Base-by-base conservation (phyloP, 768 basidiomycete species). In the Hebeloma cylindrosporum region DNA sequence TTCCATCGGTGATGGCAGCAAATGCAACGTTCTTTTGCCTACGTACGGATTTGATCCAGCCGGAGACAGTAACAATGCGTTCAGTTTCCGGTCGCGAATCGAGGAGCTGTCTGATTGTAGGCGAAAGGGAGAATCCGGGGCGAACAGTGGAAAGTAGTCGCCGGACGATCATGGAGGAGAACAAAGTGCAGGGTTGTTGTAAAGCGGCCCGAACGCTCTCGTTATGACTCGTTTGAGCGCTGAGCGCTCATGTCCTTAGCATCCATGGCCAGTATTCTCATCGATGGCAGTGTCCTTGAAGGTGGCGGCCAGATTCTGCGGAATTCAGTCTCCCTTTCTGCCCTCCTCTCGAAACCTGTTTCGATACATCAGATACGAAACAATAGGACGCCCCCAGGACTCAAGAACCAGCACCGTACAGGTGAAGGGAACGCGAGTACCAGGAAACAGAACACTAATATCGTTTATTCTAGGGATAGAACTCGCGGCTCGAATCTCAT, bases 11-110 rank as follows among this genome's bases (percentile, higher is more conserved):
- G 43, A 95, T 65, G 34, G 85, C 80, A 9, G 83, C 85, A 60
- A 96, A 97, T 2, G 89, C 75, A n/a, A 93, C 74, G 39, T 83
- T 82, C 70, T 95, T 95, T 68, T 95, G 92, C 30, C 81, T 78
- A 30, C 93, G 77, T 29, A 94, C 77, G 2, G 88, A 90, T 55
- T 85, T 85, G 44, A 97, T 73, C 90, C 91, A 95, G 40, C 89
- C 93, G 31, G 82, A 79, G 7, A 94, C 74, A 13, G 71, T 72
- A 0, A 73, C 60, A 41, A 22, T 25, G 38, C 42, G 29, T 31
- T 40, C 36, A 32, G 36, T 7, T 28, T 20, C 23, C 10, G 34
- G 43, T 36, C 30, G 53, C 22, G 30, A 23, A 32, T 52, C 48
- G 13, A 69, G 56, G 9, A 68, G 58, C 25, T 67, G 64, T 10